Evolutionary conservation across 192 early-diverging fungal species (phyloP).

Genomic region (Coemansia sp.): DNA sequence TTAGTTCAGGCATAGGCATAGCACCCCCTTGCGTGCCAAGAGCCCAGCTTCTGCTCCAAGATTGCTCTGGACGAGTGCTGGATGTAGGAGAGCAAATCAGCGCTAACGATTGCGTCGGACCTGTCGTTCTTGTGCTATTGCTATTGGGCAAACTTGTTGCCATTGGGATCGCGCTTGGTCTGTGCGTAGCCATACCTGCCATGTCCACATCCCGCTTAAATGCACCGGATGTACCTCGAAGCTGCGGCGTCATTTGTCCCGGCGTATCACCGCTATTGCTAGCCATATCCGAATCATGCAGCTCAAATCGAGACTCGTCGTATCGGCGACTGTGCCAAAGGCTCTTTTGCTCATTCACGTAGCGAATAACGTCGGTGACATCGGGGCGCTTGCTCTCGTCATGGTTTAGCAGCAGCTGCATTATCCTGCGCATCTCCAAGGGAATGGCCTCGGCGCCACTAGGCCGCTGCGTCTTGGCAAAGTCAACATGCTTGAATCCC

Average conservation of each 20-base stretch:
- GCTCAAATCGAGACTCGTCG: constrained; percentile 36
- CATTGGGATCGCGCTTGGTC: not conserved
- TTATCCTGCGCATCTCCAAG: constrained; percentile 29
- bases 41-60: not conserved
- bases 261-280: constrained; percentile 29
- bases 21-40: not conserved
- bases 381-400: constrained; percentile 43
- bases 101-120: constrained; percentile 1
- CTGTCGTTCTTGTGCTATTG: not conserved
- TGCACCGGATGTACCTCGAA: not conserved
- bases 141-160: not conserved
- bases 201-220: not conserved
- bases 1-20: not conserved
- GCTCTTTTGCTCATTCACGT: constrained; percentile 24
- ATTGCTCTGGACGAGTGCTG: not conserved
- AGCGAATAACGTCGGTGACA: constrained; percentile 26
- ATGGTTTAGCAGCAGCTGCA: constrained; percentile 39
- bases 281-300: constrained; percentile 33
- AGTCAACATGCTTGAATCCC: constrained; percentile 51
- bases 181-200: not conserved
- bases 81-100: constrained; percentile 11
- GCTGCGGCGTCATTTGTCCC: constrained; percentile 8
- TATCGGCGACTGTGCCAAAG: constrained; percentile 34
- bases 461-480: constrained; percentile 22
- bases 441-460: constrained; percentile 28